Evolutionary conservation across 2,329 filamentous ascomycete genomes (phyloP), one percentile per base, ranked within the genome.

Genomic region (Geoglossum cookeanum): DNA sequence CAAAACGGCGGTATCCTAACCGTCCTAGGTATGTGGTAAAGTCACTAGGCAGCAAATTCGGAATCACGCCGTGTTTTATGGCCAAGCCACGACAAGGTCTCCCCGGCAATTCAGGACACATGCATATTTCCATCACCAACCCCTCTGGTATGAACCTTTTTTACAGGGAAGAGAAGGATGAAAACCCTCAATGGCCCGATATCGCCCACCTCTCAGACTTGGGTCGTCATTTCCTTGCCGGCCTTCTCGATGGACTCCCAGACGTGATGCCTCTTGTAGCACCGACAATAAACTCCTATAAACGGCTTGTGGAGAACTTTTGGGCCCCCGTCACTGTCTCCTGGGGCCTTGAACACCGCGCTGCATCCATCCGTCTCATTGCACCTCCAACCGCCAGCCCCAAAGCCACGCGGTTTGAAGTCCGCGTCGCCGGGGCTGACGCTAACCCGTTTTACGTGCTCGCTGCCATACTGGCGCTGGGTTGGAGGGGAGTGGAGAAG

Each of bases 261-360:
- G 88, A 96, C 66, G 81, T 97, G 63, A 98, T 98, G 92, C 92
- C 92, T 0, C 75, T 97, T 59, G 76, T 98, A 11, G 92, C 91
- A 0, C 92, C 92, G 0, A 98, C 88, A 0, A 80, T 98, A 66
- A 98, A 98, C 76, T 94, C 87, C 60, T 98, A 98, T 76, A 98
- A 98, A 73, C 84, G 92, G 3, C 78, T 98, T 0, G 92, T 98
- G 1, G 92, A 98, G 74, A 97, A 97, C 72, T 97, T 96, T 72
- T 98, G 92, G 92, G 92, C 92, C 0, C 92, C 92, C 0, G 92
- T 98, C 4, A 96, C 91, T 0, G 92, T 97, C 0, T 95, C 88
- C 0, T 98, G 92, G 92, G 92, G 92, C 0, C 73, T 96, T 4
- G 92, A 97, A 70, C 91, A 98, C 68, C 87, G 92, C 60, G 90